Conservation (phyloP, 2,329 filamentous ascomycete genomes). For the Periglandula ipomoeae region DNA sequence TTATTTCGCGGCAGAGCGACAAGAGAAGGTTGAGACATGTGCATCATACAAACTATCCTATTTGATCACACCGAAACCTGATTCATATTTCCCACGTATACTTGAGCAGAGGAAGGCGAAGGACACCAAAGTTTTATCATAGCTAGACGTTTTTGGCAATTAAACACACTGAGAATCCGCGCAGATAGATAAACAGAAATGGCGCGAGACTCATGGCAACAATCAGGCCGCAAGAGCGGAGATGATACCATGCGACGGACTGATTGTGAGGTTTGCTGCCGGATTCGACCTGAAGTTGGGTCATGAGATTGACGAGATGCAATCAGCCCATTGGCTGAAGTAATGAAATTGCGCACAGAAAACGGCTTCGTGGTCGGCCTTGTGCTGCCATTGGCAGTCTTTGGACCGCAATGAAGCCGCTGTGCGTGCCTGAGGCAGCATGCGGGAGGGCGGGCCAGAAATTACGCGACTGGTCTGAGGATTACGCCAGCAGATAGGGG, state of each 20-base stretch:
- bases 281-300: neutral
- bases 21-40: too few relatives aligned
- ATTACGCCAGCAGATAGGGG: constrained; percentile 13
- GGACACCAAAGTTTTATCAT: too few relatives aligned
- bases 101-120: too few relatives aligned
- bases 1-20: too few relatives aligned
- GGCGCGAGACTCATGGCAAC: too few relatives aligned
- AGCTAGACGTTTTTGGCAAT: too few relatives aligned
- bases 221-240: neutral
- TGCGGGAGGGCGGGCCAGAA: constrained; percentile 12
- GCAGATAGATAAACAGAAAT: too few relatives aligned
- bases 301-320: constrained; percentile 5
- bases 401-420: constrained; percentile 8
- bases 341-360: constrained; percentile 1
- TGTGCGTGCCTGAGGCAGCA: constrained; percentile 21
- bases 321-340: constrained; percentile 2
- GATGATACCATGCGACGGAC: neutral
- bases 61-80: too few relatives aligned
- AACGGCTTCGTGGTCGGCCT: neutral
- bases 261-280: neutral
- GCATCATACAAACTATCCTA: too few relatives aligned
- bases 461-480: constrained; percentile 18
- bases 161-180: too few relatives aligned
- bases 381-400: constrained; percentile 6
- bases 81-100: too few relatives aligned